Percentiles rank a stretch among this genome's conserved stretches.
phyloP scores from a whole-genome alignment of 2,329 filamentous ascomycete genomes.

The Beauveria brongniartii region DNA sequence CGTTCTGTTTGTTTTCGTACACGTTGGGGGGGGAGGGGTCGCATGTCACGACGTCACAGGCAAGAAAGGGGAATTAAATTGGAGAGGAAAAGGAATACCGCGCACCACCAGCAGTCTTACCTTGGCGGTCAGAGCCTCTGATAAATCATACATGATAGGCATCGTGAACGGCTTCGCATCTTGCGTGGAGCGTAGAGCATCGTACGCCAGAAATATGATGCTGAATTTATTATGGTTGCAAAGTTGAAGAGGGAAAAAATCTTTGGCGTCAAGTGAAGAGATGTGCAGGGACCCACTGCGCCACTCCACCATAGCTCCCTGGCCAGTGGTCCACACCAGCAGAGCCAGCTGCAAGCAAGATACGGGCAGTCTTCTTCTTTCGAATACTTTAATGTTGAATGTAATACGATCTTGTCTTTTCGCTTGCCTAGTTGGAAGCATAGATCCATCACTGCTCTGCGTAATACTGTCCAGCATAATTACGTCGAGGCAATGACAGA shows the following conservation, averaged over 20 bases:
- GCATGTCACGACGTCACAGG: background rate
- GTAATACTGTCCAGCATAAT: background rate
- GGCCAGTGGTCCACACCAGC: background rate
- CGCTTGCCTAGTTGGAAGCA: too few species aligned
- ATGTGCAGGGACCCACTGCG: background rate
- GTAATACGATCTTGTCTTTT: too few species aligned
- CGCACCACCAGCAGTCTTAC: background rate
- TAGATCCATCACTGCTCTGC: too few species aligned
- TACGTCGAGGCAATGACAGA: background rate
- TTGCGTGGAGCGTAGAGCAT: background rate
- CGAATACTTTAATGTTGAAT: too few species aligned
- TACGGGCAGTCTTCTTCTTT: too few species aligned
- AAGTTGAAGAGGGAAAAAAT: background rate
- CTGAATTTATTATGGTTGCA: background rate
- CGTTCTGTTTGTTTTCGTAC: background rate
- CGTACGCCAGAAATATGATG: background rate
- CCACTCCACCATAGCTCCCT: slow-evolving; percentile 1
- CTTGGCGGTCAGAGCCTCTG: background rate
- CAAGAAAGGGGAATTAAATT: background rate
- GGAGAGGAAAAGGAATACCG: background rate
- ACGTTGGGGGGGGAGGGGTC: background rate
- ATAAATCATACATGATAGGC: background rate
- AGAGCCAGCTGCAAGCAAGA: background rate
- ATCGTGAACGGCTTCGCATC: background rate
- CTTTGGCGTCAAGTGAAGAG: background rate